These are phyloP conservation scores for Solanum ahanhuiri DNA, from an alignment of 257 asterid genomes.

Conservation along the genomic window DNA sequence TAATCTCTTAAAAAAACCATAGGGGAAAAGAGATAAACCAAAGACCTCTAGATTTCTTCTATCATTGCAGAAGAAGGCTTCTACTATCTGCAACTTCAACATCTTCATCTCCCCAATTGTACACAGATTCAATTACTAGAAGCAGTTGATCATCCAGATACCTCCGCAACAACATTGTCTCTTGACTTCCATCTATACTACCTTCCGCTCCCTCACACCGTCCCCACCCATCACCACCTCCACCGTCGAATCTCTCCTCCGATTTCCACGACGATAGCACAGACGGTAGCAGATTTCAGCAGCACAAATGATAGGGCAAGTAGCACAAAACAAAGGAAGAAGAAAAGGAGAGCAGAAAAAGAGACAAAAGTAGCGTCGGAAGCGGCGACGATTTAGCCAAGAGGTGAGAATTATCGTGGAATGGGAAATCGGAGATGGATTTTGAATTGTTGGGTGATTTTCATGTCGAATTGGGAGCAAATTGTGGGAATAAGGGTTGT, in stretches of 20 bases:
- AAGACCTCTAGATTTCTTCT: too few species aligned
- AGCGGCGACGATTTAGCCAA: constrained; percentile 27
- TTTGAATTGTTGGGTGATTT: background rate
- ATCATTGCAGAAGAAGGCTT: background rate
- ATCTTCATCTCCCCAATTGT: too few species aligned
- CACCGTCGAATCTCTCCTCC: background rate
- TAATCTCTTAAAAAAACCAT: too few species aligned
- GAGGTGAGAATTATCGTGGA: constrained; percentile 17
- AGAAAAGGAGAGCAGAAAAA: constrained; percentile 37
- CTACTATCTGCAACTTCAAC: too few species aligned
- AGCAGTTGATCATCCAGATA: too few species aligned
- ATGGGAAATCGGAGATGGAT: constrained; percentile 17
- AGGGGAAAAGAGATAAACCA: too few species aligned
- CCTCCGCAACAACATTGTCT: too few species aligned
- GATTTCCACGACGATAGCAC: background rate
- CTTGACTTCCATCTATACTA: too few species aligned
- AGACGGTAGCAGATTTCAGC: constrained; percentile 13
- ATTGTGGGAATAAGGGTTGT: background rate
- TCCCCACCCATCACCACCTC: background rate
- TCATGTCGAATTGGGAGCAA: background rate
- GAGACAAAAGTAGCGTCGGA: constrained; percentile 30
- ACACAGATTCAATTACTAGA: too few species aligned
- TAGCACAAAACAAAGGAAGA: constrained; percentile 26
- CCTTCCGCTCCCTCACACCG: too few species aligned
- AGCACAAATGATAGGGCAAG: constrained; percentile 29